Base-by-base conservation (phyloP, 2,329 filamentous ascomycete species). In the Aspergillus transmontanensis region DNA sequence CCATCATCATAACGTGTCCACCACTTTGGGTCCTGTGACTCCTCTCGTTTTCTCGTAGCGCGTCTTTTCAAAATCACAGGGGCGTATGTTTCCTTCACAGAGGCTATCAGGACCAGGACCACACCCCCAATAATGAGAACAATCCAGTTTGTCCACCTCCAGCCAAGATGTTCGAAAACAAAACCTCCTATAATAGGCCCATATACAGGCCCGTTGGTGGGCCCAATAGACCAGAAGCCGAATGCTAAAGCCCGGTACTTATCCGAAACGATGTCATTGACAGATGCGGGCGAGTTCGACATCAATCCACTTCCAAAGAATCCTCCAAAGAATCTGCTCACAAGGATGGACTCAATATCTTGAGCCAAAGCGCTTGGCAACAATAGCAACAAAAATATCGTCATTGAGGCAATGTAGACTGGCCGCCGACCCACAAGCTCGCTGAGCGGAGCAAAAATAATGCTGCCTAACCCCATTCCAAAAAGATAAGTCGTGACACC, bases 61-160 rank as follows among this genome's bases (percentile, higher is more conserved):
- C 89, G 89, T 48, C 82, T 81, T 69, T 89, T 85, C 36, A 94
- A 79, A 30, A 94, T 84, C 0, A 83, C 82, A 0, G 91, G 92
- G 0, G 87, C 84, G 69, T 95, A 95, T 0, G 91, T 93, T 78
- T 95, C 92, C 61, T 85, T 85, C 48, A 90, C 81, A 1, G 83
- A 81, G 2, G 80, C 72, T 69, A 92, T 84, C 65, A 88, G 76
- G n/a, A 84, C 64, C 59, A 88, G 85, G 0, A 86, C 86, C 0
- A 83, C 81, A 1, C 86, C 91, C 0, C 85, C 84, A 11, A 91
- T 82, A 59, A 95, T 93, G 68, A 94, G 78, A 19, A 90, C 85
- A 19, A 94, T 81, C 90, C 91, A 96, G 71, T 91, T 91, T 7
- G 88, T 89, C 91, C 92, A 96, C 34, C 92, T 80, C 93, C 93